Conservation (phyloP, 192 early-diverging fungal species). For the Podila horticola region DNA sequence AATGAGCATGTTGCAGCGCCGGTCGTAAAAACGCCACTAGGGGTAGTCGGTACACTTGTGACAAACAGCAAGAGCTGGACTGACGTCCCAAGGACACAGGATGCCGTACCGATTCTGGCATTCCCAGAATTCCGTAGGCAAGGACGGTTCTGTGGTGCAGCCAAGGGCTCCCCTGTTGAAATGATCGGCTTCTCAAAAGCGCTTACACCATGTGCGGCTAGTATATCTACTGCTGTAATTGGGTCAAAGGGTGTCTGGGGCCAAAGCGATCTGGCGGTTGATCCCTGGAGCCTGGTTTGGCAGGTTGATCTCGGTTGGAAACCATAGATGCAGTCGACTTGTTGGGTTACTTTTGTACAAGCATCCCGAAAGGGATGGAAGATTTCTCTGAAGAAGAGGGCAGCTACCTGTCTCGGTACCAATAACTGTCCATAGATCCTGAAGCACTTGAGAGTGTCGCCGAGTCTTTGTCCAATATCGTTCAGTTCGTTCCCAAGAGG, state of each 20-base stretch:
- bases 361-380: no score
- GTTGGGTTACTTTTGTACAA: no score
- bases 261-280: constrained; percentile 5
- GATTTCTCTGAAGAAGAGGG: no score
- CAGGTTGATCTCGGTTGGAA: constrained; percentile 34
- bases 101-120: background rate
- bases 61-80: background rate
- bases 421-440: no score
- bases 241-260: constrained; percentile 36
- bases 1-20: background rate
- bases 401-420: no score
- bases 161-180: background rate
- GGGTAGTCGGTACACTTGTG: background rate
- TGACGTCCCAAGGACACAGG: background rate
- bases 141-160: constrained; percentile 40
- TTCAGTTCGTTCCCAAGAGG: no score
- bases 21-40: no score
- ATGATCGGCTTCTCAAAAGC: background rate
- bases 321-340: no score
- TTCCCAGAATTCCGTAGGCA: constrained; percentile 41
- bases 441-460: no score
- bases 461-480: no score
- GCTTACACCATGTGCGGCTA: constrained; percentile 42
- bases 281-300: constrained; percentile 35
- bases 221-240: constrained; percentile 36